Percentiles rank a stretch among this genome's conserved stretches.
phyloP scores from a whole-genome alignment of 2,329 filamentous ascomycete genomes.

The Phyllosticta citribraziliensis region DNA sequence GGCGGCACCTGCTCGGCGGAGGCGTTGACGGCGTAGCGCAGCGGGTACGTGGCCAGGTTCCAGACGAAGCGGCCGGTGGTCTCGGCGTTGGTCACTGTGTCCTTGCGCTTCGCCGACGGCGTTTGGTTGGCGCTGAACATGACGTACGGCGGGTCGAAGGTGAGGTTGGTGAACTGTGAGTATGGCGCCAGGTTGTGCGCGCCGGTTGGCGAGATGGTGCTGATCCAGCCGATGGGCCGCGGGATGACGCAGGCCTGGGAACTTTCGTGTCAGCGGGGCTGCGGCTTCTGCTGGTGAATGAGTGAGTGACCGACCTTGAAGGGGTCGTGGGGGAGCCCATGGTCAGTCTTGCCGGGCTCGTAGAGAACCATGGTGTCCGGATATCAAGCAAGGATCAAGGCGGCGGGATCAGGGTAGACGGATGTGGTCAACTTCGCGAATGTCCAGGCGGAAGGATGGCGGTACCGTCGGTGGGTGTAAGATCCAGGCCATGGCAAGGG shows the following conservation, averaged over 20 bases:
- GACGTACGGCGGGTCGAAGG: conserved; percentile 53
- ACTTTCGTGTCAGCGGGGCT: neutral
- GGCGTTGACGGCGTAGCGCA: conserved; percentile 47
- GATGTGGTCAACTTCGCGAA: no score
- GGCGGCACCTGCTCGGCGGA: conserved; percentile 41
- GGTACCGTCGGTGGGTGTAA: neutral
- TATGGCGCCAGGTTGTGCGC: conserved; percentile 50
- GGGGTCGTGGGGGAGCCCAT: conserved; percentile 44
- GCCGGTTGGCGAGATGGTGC: conserved; percentile 39
- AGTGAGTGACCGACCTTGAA: conserved; percentile 39
- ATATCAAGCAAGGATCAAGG: neutral
- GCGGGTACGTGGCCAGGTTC: conserved; percentile 49
- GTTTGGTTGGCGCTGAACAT: conserved; percentile 54
- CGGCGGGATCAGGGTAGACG: neutral
- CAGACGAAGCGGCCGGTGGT: conserved; percentile 47
- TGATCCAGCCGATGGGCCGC: conserved; percentile 55
- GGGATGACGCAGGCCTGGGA: conserved; percentile 47
- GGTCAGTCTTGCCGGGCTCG: conserved; percentile 42
- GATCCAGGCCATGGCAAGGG: neutral
- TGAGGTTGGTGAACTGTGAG: conserved; percentile 54
- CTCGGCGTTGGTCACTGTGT: conserved; percentile 49
- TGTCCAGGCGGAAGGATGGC: no score
- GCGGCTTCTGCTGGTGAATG: neutral
- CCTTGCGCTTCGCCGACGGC: conserved; percentile 37
- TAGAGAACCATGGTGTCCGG: conserved; percentile 38